Evolutionary conservation across 2,329 filamentous ascomycete species (phyloP).

Genomic region (Alternaria solani): DNA sequence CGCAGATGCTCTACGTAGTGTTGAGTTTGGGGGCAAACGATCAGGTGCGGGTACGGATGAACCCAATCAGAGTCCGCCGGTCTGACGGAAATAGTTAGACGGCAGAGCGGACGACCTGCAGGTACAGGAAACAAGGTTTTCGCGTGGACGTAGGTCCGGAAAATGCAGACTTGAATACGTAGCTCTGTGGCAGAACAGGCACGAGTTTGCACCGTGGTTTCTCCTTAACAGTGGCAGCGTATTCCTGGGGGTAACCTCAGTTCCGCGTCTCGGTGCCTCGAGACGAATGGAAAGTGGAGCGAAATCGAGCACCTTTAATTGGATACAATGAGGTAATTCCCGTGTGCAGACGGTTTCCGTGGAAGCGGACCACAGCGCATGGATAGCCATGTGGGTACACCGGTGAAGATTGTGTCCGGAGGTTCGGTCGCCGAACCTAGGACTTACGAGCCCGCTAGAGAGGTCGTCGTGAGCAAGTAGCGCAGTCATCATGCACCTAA

Average conservation of each 20-base stretch:
- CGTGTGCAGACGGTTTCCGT: slow-evolving; percentile 4
- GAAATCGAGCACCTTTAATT: slow-evolving; percentile 4
- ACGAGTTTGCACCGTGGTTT: neutral
- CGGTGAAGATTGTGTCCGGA: slow-evolving; percentile 17
- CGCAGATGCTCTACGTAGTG: neutral
- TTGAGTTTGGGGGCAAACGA: slow-evolving; percentile 6
- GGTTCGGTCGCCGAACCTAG: slow-evolving; percentile 1
- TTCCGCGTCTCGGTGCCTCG: neutral
- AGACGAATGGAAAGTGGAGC: slow-evolving; percentile 5
- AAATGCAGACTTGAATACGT: neutral
- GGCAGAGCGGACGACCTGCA: slow-evolving; percentile 7
- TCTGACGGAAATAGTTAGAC: slow-evolving; percentile 5
- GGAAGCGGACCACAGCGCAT: slow-evolving; percentile 10
- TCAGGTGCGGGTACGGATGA: slow-evolving; percentile 2
- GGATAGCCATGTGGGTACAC: slow-evolving; percentile 18
- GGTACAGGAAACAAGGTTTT: slow-evolving; percentile 15
- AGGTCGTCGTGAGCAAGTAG: slow-evolving; percentile 4
- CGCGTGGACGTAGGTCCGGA: neutral
- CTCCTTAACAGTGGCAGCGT: neutral
- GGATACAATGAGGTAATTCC: slow-evolving; percentile 5
- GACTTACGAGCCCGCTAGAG: slow-evolving; percentile 1
- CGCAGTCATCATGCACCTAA: slow-evolving; percentile 9
- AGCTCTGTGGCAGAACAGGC: neutral
- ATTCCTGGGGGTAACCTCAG: neutral
- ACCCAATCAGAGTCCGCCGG: neutral